Evolutionary conservation across 2,329 filamentous ascomycete species (phyloP).

Genomic region (Ophiocordyceps sinensis): DNA sequence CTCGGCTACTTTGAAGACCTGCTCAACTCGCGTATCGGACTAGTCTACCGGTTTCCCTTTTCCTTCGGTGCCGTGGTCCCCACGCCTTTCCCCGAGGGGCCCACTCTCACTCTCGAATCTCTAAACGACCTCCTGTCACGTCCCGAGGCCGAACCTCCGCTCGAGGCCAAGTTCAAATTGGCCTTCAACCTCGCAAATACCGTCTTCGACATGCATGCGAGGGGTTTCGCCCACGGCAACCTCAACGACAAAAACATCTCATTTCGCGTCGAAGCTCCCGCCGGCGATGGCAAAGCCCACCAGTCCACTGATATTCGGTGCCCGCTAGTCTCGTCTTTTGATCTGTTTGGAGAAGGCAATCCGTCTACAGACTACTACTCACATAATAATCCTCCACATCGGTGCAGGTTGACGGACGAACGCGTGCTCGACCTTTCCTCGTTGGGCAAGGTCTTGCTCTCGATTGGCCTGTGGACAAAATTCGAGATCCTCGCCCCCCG

Average conservation of each 20-base stretch:
- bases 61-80: slow-evolving; percentile 45
- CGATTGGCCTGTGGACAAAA: slow-evolving; percentile 62
- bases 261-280: slow-evolving; percentile 38
- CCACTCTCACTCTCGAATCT: slow-evolving; percentile 36
- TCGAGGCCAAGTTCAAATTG: slow-evolving; percentile 64
- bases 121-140: slow-evolving; percentile 37
- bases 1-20: slow-evolving; percentile 65
- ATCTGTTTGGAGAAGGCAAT: slow-evolving; percentile 41
- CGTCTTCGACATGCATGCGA: slow-evolving; percentile 57
- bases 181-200: slow-evolving; percentile 60
- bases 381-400: slow-evolving; percentile 49
- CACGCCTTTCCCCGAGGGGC: slow-evolving; percentile 33
- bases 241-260: slow-evolving; percentile 53
- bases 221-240: slow-evolving; percentile 56
- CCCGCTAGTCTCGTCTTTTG: slow-evolving; percentile 59
- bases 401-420: slow-evolving; percentile 34
- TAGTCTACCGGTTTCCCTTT: slow-evolving; percentile 61
- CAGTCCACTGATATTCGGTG: slow-evolving; percentile 47
- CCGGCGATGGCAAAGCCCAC: slow-evolving; percentile 24
- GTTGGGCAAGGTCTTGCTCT: slow-evolving; percentile 57
- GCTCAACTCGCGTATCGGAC: slow-evolving; percentile 52
- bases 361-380: slow-evolving; percentile 10
- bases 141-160: slow-evolving; percentile 43
- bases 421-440: slow-evolving; percentile 57
- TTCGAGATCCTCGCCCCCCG: slow-evolving; percentile 38